Conservation (phyloP, 805 yeast species). For the Candida chauliodis region DNA sequence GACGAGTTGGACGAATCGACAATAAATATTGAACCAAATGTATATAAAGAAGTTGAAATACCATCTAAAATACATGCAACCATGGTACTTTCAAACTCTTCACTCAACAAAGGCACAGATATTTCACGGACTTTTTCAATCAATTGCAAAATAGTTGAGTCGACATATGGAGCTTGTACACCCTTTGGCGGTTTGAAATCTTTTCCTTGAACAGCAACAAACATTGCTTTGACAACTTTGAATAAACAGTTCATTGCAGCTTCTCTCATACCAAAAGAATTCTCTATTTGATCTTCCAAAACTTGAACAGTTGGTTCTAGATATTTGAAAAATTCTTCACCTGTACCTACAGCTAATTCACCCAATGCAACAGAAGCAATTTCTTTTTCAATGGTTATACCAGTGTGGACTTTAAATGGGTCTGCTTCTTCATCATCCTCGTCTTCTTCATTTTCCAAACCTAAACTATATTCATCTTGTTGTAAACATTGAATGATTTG, state of each 20-base stretch:
- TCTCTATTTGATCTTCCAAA: constrained; percentile 69
- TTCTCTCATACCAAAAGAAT: constrained; percentile 88
- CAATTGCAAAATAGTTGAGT: constrained; percentile 53
- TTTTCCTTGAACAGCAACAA: constrained; percentile 48
- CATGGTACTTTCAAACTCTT: constrained; percentile 82
- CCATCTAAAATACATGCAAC: constrained; percentile 75
- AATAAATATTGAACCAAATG: constrained; percentile 70
- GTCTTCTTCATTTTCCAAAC: constrained; percentile 45
- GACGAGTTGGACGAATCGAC: constrained; percentile 54
- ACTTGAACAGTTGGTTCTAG: constrained; percentile 66
- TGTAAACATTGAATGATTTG: constrained; percentile 77
- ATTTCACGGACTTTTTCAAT: constrained; percentile 64
- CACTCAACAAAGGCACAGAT: constrained; percentile 60
- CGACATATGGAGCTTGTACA: constrained; percentile 56
- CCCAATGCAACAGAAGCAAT: constrained; percentile 88
- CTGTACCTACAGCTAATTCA: constrained; percentile 86
- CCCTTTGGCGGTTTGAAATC: constrained; percentile 56
- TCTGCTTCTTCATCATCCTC: constrained; percentile 58
- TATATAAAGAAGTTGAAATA: constrained; percentile 61
- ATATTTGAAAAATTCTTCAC: constrained; percentile 72
- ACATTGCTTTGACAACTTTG: constrained; percentile 75
- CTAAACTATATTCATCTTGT: constrained; percentile 78
- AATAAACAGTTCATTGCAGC: constrained; percentile 79
- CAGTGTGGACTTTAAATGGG: constrained; percentile 84
- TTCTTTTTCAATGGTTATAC: constrained; percentile 93